These are phyloP conservation scores for Pestalotiopsis sp. DNA, from an alignment of 2,329 filamentous ascomycete species.

Conservation along the genomic window DNA sequence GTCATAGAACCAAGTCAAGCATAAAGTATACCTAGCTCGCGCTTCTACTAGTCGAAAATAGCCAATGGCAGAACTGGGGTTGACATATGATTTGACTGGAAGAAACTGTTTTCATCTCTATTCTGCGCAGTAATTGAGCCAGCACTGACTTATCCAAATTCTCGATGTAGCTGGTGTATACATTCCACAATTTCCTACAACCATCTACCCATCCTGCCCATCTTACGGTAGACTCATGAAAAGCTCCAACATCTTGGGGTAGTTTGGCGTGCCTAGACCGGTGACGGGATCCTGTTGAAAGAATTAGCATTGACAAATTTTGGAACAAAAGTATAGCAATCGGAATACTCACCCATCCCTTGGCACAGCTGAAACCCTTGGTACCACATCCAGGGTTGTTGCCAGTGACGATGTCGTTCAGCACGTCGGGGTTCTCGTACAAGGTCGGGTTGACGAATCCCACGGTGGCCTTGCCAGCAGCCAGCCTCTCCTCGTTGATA, in stretches of 20 bases:
- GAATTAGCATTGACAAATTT: background rate
- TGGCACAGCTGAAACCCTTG: constrained; percentile 3
- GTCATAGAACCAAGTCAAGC: background rate
- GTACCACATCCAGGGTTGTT: constrained; percentile 5
- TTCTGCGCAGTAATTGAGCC: background rate
- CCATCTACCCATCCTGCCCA: background rate
- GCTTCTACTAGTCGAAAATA: background rate
- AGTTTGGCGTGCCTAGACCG: constrained; percentile 9
- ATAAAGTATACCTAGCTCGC: background rate
- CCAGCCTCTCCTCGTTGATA: constrained; percentile 55
- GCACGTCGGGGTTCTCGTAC: constrained; percentile 5
- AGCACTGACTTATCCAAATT: background rate
- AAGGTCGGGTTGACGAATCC: constrained; percentile 1
- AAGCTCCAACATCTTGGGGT: constrained; percentile 11
- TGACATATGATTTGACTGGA: no score
- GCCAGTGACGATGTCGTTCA: constrained; percentile 10
- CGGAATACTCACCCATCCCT: constrained; percentile 3
- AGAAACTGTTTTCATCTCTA: no score
- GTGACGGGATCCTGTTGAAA: constrained; percentile 2
- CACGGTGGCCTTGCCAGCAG: background rate
- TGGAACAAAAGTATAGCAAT: background rate
- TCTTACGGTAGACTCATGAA: constrained; percentile 3
- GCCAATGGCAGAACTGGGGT: background rate
- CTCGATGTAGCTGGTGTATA: background rate
- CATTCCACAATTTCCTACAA: background rate